Evolutionary conservation across 164 flowering plant species (phyloP).

Genomic region (Sextonia rubra): DNA sequence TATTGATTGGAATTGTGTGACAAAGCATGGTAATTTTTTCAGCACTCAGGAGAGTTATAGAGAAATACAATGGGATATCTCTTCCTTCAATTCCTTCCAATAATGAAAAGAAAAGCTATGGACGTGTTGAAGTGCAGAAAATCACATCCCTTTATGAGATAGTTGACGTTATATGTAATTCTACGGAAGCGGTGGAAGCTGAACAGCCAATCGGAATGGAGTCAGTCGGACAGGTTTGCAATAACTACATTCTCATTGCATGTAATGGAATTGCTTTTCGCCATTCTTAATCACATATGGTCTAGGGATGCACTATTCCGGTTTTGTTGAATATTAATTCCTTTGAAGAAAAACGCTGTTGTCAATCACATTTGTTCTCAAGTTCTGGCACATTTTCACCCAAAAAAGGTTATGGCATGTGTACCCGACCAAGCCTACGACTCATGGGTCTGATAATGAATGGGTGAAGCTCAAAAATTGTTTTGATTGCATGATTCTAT

Average conservation of each 20-base stretch:
- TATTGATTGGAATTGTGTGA: neutral
- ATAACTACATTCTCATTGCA: slow-evolving; percentile 9
- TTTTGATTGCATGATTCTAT: too few species aligned
- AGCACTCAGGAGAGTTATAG: slow-evolving; percentile 69
- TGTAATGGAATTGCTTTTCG: neutral
- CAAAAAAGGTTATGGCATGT: too few species aligned
- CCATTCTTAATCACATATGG: too few species aligned
- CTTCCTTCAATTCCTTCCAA: slow-evolving; percentile 56
- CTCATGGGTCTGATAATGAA: too few species aligned
- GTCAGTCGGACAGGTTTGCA: slow-evolving; percentile 67
- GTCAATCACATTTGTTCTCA: too few species aligned
- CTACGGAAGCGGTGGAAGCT: slow-evolving; percentile 43
- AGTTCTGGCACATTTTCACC: too few species aligned
- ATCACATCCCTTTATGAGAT: slow-evolving; percentile 46
- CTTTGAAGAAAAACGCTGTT: too few species aligned
- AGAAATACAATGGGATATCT: slow-evolving; percentile 36
- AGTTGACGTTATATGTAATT: slow-evolving; percentile 24
- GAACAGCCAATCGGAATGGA: slow-evolving; percentile 80
- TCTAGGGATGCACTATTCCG: too few species aligned
- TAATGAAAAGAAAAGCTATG: slow-evolving; percentile 55
- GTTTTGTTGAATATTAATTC: too few species aligned
- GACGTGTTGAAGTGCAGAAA: slow-evolving; percentile 50
- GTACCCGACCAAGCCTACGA: too few species aligned
- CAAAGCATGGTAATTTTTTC: slow-evolving; percentile 23
- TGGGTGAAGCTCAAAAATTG: too few species aligned